phyloP scores from a whole-genome alignment of 1,284 basidiomycete genomes.

The Coriolopsis trogii region DNA sequence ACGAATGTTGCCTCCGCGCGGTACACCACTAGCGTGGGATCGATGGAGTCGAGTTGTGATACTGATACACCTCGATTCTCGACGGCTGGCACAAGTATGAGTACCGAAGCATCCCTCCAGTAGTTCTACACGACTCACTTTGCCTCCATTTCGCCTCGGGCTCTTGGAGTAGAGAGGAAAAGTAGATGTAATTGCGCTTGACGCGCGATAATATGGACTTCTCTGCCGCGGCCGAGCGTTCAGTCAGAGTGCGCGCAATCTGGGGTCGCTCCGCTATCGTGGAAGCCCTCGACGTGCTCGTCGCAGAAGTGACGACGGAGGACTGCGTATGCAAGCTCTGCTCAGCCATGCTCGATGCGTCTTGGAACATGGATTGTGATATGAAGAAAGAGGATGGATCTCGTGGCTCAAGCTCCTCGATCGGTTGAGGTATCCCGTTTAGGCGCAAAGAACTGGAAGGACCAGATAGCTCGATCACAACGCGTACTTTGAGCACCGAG shows the following conservation, averaged over 20 bases:
- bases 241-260: constrained; percentile 39
- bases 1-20: constrained; percentile 98
- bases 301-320: constrained; percentile 39
- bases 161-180: constrained; percentile 95
- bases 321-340: constrained; percentile 67
- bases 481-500: constrained; percentile 76
- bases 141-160: constrained; percentile 97
- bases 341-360: constrained; percentile 70
- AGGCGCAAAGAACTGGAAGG: constrained; percentile 74
- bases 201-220: constrained; percentile 85
- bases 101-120: constrained; percentile 2
- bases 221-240: constrained; percentile 66
- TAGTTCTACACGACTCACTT: constrained; percentile 48
- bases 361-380: constrained; percentile 63
- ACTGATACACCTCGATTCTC: constrained; percentile 91
- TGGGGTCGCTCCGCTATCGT: constrained; percentile 40
- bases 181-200: constrained; percentile 96
- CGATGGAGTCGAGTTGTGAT: constrained; percentile 96
- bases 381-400: constrained; percentile 60
- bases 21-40: constrained; percentile 95
- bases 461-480: constrained; percentile 84
- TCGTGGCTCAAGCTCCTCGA: constrained; percentile 67
- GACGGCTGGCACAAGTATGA: constrained; percentile 31
- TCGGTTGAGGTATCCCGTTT: constrained; percentile 78
- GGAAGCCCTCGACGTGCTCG: constrained; percentile 30